Base-by-base conservation (phyloP, 2,329 filamentous ascomycete species). In the Neocatenulostroma microsporum region DNA sequence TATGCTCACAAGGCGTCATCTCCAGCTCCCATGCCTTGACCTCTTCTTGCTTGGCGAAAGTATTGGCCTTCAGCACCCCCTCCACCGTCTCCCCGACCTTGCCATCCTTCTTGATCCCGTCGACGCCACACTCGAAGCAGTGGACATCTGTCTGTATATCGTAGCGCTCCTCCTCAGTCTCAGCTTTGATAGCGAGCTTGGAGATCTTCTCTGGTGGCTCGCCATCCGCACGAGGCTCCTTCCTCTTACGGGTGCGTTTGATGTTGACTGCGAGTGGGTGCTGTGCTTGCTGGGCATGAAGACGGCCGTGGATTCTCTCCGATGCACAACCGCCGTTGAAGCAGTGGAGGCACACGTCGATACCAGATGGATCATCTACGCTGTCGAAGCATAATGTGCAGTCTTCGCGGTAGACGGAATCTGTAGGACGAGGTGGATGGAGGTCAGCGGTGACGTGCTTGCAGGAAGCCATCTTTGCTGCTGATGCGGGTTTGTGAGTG, bases 1-100 rank as follows among this genome's bases (percentile, higher is more conserved):
- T 86, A 60, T 98, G 93, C 62, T 95, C 85, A 60, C 91, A 98
- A 27, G 82, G 78, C 3, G 80, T 82, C 51, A 95, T 73, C 62
- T 96, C 89, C 60, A 94, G 85, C 62, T 96, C 89, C 91, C 91
- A 98, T 2, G 91, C 91, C 67, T 96, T 94, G 54, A 98, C 84
- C 67, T 98, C 93, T 58, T 95, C 87, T 56, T 91, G 84, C 45
- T 80, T 76, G 3, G 89, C 86, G 55, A 94, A 96, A 0, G 91
- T 94, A 61, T 91, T 93, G 24, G 91, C 91, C 52, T 82, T 85
- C 67, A 98, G 73, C 30, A 98, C 77, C 3, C 80, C 83, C 24
- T 93, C 78, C 10, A 95, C 78, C 10, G 94, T 71, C 3, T 74
- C 68, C 1, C 78, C 70, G 5, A 96, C 71, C 56, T 80, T 82